Evolutionary conservation across 2,329 filamentous ascomycete genomes (phyloP), one percentile per base, ranked within the genome.

Genomic region (Alternaria triticimaculans): DNA sequence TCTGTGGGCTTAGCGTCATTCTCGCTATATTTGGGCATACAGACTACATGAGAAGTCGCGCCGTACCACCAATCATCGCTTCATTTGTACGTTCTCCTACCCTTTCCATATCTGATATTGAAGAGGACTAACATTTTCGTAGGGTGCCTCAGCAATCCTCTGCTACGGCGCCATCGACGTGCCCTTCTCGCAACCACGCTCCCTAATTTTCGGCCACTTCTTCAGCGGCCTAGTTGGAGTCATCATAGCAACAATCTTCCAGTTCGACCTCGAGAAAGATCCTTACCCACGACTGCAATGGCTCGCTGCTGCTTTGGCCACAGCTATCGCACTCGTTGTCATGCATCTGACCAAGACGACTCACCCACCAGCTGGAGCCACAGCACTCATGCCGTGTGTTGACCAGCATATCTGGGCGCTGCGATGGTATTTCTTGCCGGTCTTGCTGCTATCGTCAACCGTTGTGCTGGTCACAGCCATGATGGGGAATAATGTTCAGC

Each of bases 341-440:
- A 85, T 84, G 83, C 79, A 81, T 54, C 64, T 82, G 20, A 84
- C 82, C 2, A 82, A 82, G 51, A 83, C 82, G 5, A 80, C 82
- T 1, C 82, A 85, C 63, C 83, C 83, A 15, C 83, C 83, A 6
- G 83, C 82, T 18, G 83, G 82, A 26, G 83, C 82, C 1, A 84
- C 82, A 11, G 82, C 83, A 0, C 72, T 84, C 5, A 65, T 85
- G 46, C 82, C 83, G 1, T 78, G 78, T 23, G 76, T 81, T 6
- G 76, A 83, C 15, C 65, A 73, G 10, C 65, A 72, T 9, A 77
- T 83, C 33, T 80, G 80, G 65, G 73, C 74, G 0, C 66, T 84
- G 62, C 76, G 80, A 5, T 84, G 83, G 82, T 78, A 77, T 55
- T 84, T 79, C 54, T 66, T 83, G 2, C 78, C 81, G 0, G 70